phyloP scores from a whole-genome alignment of 805 yeast genomes.

The Torulaspora microellipsoides region DNA sequence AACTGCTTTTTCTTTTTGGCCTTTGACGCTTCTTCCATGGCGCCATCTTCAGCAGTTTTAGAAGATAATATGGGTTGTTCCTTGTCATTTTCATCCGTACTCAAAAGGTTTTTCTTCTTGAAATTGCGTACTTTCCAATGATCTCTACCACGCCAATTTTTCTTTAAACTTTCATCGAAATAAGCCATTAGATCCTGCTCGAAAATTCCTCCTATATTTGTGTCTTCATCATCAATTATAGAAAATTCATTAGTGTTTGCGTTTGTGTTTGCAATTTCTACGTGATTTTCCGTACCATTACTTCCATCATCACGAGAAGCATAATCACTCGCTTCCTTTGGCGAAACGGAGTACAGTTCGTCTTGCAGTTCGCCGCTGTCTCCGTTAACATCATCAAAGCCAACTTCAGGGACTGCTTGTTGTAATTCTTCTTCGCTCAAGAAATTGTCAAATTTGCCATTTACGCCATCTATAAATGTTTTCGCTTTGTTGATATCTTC shows the following conservation, averaged over 20 bases:
- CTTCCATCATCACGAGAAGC: conserved; percentile 14
- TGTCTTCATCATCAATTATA: conserved; percentile 13
- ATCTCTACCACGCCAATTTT: conserved; percentile 87
- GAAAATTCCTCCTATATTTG: conserved; percentile 32
- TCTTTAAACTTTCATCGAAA: conserved; percentile 65
- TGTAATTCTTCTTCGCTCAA: conserved; percentile 30
- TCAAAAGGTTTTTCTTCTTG: conserved; percentile 35
- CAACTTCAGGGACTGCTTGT: conserved; percentile 32
- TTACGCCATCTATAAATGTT: conserved; percentile 40
- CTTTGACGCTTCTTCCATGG: conserved; percentile 1
- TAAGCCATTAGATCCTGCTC: conserved; percentile 71
- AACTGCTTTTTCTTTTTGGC: conserved; percentile 36
- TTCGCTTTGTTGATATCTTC: conserved; percentile 52
- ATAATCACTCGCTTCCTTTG: conserved; percentile 1
- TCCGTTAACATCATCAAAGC: conserved; percentile 19
- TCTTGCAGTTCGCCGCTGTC: conserved; percentile 4
- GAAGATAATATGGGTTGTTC: conserved; percentile 8
- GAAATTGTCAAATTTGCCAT: conserved; percentile 30
- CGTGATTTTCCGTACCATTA: conserved; percentile 11
- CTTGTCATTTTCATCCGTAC: neutral
- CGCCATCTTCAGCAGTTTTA: neutral
- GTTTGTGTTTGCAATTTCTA: conserved; percentile 5
- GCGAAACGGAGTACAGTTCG: neutral
- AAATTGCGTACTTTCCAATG: conserved; percentile 80
- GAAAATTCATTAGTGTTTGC: conserved; percentile 17